Evolutionary conservation across 2,329 filamentous ascomycete genomes (phyloP), one percentile per base, ranked within the genome.

Genomic region (Epichloe brachyelytri): DNA sequence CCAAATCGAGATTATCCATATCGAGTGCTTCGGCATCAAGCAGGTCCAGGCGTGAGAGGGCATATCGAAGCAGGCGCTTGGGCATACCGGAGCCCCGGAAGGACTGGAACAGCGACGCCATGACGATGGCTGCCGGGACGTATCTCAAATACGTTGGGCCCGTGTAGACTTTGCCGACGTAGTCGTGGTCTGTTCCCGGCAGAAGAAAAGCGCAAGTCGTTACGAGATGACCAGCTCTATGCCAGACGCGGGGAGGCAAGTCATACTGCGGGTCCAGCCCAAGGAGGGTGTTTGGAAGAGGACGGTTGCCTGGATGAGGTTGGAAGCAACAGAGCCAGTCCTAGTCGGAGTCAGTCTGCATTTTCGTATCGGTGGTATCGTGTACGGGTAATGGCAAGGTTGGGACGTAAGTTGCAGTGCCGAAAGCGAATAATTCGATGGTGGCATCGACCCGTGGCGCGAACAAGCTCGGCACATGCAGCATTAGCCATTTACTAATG

Each of bases 11-110:
- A 58, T 88, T 88, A 57, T 93, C 88, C 55, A 93, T 77, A 62
- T 96, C 86, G 58, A 96, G 73, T 12, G 86, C 83, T 63, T 94
- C 85, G 52, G 88, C 86, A 62, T 97, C 93, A 53, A 98, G 79
- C 51, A 96, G 76, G 59, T 95, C 89, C 53, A 95, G 76, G 52
- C 84, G 82, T 22, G 85, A 85, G 41, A 98, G 74, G 47, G 84
- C 88, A 72, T 93, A 95, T 58, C 88, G 84, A 57, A 97, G 78
- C 60, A 97, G 77, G 66, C 85, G 83, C 77, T 93, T 95, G 71
- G 90, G 87, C 74, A 95, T 88, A 59, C 80, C 86, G 56, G 88
- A 80, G 65, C 69, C 74, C 60, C 73, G 70, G 61, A 82, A 80
- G 52, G 74, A 76, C 67, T 75, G 83, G 62, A 93, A 78, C 64